Percentiles rank a stretch among this genome's conserved stretches.
Evolutionary conservation across 202 grass and related monocot species (phyloP).

Genomic region (Panicum hallii): DNA sequence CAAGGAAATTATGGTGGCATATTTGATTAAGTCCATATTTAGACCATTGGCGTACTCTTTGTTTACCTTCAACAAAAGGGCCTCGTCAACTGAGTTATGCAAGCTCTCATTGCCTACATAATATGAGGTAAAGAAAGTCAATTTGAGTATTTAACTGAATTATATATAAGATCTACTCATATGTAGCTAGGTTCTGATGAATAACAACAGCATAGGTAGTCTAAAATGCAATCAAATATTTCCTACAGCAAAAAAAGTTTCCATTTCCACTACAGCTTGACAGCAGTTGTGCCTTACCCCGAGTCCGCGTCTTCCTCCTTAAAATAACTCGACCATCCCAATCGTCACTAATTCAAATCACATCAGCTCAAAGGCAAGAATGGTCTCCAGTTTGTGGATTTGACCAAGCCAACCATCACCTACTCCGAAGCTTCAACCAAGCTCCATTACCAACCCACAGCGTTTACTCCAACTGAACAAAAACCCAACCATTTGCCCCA

Average conservation of each 20-base stretch:
- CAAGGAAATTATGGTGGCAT: neutral
- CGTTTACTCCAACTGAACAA: neutral
- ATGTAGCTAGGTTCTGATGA: neutral
- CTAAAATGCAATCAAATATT: neutral
- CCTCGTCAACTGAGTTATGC: constrained; percentile 69
- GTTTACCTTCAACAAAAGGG: constrained; percentile 70
- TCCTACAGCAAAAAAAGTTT: too few species aligned
- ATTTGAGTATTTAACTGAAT: neutral
- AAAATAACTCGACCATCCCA: neutral
- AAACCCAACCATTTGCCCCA: neutral
- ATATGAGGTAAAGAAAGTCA: constrained; percentile 17
- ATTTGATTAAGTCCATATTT: neutral
- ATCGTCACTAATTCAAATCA: neutral
- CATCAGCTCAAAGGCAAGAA: neutral
- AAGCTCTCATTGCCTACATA: constrained; percentile 57
- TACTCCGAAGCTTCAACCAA: constrained; percentile 7
- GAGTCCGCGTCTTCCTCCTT: neutral
- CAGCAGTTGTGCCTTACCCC: neutral
- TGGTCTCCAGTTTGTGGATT: neutral
- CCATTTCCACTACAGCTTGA: neutral
- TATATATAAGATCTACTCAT: neutral
- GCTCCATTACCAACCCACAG: neutral
- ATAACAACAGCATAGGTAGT: neutral
- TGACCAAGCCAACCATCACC: constrained; percentile 16
- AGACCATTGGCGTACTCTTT: neutral